phyloP scores from a whole-genome alignment of 2,329 filamentous ascomycete genomes.

The Colletotrichum destructivum region DNA sequence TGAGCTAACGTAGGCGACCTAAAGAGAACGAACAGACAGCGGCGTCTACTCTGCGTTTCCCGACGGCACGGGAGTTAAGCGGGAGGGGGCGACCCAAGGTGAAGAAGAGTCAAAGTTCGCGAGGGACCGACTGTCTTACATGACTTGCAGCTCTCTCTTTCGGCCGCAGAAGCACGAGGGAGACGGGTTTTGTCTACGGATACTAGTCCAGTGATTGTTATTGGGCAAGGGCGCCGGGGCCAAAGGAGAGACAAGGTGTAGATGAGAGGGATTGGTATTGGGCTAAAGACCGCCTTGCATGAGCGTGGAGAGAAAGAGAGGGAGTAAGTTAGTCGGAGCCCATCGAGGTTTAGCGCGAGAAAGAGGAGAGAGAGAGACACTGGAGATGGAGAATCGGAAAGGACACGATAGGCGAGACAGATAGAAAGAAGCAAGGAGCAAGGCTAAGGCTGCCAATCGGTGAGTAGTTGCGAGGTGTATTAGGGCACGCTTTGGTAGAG shows the following conservation, averaged over 20 bases:
- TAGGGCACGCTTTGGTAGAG: neutral
- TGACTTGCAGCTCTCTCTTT: conserved; percentile 25
- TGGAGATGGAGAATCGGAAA: conserved; percentile 17
- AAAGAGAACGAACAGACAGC: conserved; percentile 9
- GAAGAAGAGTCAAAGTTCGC: conserved; percentile 17
- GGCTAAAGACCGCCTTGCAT: conserved; percentile 31
- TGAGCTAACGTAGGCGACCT: neutral
- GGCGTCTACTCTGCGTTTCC: conserved; percentile 5
- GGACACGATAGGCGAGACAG: conserved; percentile 12
- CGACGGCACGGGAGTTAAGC: neutral
- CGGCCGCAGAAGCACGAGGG: conserved; percentile 33
- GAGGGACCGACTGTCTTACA: conserved; percentile 23
- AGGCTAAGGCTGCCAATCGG: conserved; percentile 12
- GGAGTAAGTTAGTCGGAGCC: too few species aligned
- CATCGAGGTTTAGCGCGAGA: too few species aligned
- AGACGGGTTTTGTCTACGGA: conserved; percentile 14
- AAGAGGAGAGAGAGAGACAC: conserved; percentile 15
- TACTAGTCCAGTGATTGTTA: conserved; percentile 6
- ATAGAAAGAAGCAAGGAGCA: conserved; percentile 34
- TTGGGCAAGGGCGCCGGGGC: conserved; percentile 27
- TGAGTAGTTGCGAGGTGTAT: neutral
- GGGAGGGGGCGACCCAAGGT: conserved; percentile 11
- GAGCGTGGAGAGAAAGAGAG: conserved; percentile 11
- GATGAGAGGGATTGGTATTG: conserved; percentile 7
- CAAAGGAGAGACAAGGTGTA: conserved; percentile 31